A percentile compares a stretch with the other conserved stretches of the same genome.
phyloP scores from a whole-genome alignment of 495 filamentous ascomycete genomes.

The Annulohypoxylon moriforme region DNA sequence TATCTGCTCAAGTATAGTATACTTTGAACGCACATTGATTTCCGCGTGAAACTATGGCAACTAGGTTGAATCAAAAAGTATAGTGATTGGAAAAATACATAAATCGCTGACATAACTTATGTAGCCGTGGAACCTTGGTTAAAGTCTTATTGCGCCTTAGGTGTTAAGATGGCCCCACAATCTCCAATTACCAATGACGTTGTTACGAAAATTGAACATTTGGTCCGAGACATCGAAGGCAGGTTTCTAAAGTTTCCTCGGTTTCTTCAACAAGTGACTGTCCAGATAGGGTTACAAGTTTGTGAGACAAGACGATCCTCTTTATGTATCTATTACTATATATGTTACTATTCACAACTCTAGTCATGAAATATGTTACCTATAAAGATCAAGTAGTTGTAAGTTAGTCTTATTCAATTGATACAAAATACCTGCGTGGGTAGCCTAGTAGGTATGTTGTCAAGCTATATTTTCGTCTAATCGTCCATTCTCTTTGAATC shows the following conservation, averaged over 20 bases:
- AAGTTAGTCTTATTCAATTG: background rate
- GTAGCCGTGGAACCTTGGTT: background rate
- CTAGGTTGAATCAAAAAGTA: background rate
- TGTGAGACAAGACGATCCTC: slow-evolving; percentile 15
- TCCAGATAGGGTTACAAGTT: background rate
- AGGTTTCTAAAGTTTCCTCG: background rate
- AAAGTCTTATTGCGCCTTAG: background rate
- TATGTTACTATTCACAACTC: background rate
- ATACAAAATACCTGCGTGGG: background rate
- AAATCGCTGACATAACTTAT: slow-evolving; percentile 16
- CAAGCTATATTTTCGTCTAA: background rate
- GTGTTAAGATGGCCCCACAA: slow-evolving; percentile 11
- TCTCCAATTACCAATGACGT: slow-evolving; percentile 39
- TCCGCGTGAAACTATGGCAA: background rate
- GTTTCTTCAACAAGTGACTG: background rate
- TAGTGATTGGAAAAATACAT: background rate
- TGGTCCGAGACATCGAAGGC: slow-evolving; percentile 13
- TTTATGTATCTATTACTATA: background rate
- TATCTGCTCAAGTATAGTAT: background rate
- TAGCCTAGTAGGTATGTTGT: background rate
- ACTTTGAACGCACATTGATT: background rate
- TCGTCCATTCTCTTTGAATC: slow-evolving; percentile 13
- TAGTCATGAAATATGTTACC: background rate
- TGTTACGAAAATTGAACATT: slow-evolving; percentile 13
- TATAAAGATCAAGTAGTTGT: background rate